Base-by-base conservation (phyloP, 305 asterid species). In the Solanum chacoense region DNA sequence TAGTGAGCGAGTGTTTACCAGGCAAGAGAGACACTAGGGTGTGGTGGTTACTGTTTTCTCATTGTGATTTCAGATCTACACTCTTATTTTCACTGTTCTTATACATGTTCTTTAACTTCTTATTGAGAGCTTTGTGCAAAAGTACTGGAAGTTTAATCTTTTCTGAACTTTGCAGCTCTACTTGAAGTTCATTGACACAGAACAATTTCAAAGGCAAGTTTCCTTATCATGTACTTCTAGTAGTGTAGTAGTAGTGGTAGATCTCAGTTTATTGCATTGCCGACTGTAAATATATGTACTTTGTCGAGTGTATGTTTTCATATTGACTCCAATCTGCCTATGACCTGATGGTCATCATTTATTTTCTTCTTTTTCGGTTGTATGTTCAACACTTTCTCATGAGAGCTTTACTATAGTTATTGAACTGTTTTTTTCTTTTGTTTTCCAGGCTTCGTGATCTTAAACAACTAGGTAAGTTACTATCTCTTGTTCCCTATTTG, bases 391-490 rank as follows among this genome's bases (percentile, higher is more conserved):
- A 42, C 38, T 28, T 42, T 28, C 26, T 28, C 26, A 26, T 42
- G 24, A 42, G 86, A 24, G 24, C 22, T 79, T n/a, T 79, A 38
- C 24, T 38, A 12, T 24, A 81, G 6, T 16, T 84, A 59, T 84
- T 84, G 32, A 84, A 84, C 75, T 10, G 32, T n/a, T 84, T 84
- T 69, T 81, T 59, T n/a, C 24, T 59, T 59, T 84, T 59, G 88
- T 87, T 73, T 75, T 91, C 50, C 94, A 96, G 99, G 98, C 94
- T 97, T 91, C 99, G 98, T 20, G 98, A 97, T 75, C 98, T 97
- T 89, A 97, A 95, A 91, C 99, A 97, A 93, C 94, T 97, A 87
- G 99, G 99, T 96, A 86, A 92, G 94, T 87, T 84, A 88, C 88
- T 31, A 7, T 32, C 18, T 20, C 34, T 86, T 89, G 65, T 84